Percentiles rank a stretch among this genome's conserved stretches.
phyloP scores from a whole-genome alignment of 352 stramenopile genomes.

The Pythium rhizo-oryzae region DNA sequence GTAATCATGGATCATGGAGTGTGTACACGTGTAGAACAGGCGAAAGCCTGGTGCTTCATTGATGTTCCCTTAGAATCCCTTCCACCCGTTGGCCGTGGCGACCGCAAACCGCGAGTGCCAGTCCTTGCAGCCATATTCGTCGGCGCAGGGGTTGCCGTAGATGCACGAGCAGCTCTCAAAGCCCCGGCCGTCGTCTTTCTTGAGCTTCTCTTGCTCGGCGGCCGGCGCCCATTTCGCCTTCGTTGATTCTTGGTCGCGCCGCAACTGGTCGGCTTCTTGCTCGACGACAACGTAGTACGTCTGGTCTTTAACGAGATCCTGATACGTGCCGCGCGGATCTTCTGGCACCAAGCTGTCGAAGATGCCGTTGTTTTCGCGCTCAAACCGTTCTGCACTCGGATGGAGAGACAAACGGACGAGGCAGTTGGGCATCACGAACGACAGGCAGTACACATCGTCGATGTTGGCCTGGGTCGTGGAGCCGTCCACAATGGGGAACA shows the following conservation, averaged over 20 bases:
- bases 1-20: background rate
- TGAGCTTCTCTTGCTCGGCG: constrained; percentile 36
- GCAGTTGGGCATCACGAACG: constrained; percentile 90
- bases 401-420: constrained; percentile 68
- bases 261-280: constrained; percentile 72
- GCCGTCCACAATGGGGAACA: constrained; percentile 78
- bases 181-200: constrained; percentile 60
- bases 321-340: constrained; percentile 72
- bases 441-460: constrained; percentile 88
- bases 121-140: constrained; percentile 90
- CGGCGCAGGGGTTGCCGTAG: constrained; percentile 90
- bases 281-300: constrained; percentile 88
- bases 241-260: constrained; percentile 61
- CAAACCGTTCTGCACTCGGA: constrained; percentile 53
- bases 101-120: constrained; percentile 85
- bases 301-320: constrained; percentile 58
- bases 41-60: background rate
- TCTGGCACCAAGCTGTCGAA: constrained; percentile 69
- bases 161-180: constrained; percentile 90
- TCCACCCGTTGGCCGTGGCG: constrained; percentile 89
- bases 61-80: constrained; percentile 60
- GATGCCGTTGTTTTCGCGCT: constrained; percentile 46
- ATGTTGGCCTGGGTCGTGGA: constrained; percentile 74
- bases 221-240: constrained; percentile 51
- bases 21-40: background rate